Conservation (phyloP, 805 yeast genomes). For the Candida endomychidarum region DNA sequence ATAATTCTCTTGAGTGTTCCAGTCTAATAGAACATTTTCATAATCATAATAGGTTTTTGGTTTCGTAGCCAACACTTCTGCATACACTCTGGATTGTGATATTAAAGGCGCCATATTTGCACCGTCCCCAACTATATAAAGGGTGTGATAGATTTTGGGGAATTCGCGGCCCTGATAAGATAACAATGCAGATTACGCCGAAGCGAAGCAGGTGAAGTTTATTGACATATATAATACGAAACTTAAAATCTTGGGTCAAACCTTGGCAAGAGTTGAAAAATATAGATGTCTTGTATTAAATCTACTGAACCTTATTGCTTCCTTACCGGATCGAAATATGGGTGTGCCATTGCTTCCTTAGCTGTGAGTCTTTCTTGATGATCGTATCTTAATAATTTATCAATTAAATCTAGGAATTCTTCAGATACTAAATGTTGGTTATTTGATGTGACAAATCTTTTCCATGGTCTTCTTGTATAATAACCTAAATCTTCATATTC, state of each 20-base stretch:
- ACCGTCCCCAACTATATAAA: not conserved
- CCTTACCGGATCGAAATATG: constrained; percentile 47
- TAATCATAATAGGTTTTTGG: constrained; percentile 85
- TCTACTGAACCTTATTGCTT: too few relatives aligned
- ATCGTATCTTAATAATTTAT: constrained; percentile 73
- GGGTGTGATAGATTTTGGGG: not conserved
- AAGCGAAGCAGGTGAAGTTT: not conserved
- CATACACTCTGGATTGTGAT: constrained; percentile 54
- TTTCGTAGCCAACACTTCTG: constrained; percentile 66
- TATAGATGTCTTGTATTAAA: too few relatives aligned
- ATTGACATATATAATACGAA: too few relatives aligned
- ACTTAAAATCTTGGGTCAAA: too few relatives aligned
- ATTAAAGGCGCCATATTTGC: constrained; percentile 6
- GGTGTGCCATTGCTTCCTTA: constrained; percentile 80
- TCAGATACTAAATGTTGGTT: constrained; percentile 54
- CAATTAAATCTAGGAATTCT: constrained; percentile 67
- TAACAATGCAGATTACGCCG: not conserved
- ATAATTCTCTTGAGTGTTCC: constrained; percentile 50
- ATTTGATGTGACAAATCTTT: constrained; percentile 53
- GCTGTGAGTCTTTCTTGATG: constrained; percentile 89
- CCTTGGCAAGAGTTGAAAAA: too few relatives aligned
- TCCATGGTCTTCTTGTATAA: constrained; percentile 68
- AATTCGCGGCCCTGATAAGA: constrained; percentile 7
- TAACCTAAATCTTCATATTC: constrained; percentile 80
- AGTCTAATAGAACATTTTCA: constrained; percentile 52